Conservation (phyloP, 179 eudicot species). For the Drosera spatulata region DNA sequence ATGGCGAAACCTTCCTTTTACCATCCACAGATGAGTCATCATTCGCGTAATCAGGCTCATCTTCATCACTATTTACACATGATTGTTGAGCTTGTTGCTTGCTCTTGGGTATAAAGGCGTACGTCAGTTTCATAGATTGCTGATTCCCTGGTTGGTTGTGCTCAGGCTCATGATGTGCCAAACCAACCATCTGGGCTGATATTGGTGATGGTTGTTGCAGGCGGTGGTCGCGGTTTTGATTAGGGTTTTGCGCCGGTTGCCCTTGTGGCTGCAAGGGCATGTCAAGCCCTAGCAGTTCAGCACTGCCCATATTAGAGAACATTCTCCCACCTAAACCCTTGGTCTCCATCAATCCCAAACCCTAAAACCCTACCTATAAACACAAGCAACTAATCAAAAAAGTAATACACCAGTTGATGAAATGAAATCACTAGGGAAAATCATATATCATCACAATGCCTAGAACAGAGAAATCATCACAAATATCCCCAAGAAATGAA, state of each 20-base stretch:
- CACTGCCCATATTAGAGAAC: conserved; percentile 26
- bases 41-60: conserved; percentile 33
- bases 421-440: too few relatives aligned
- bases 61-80: conserved; percentile 48
- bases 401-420: too few relatives aligned
- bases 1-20: conserved; percentile 47
- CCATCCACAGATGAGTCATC: conserved; percentile 30
- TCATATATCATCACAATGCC: too few relatives aligned
- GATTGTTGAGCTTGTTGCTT: conserved; percentile 13
- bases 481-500: background rate
- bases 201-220: conserved; percentile 10
- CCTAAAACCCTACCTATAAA: too few relatives aligned
- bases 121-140: conserved; percentile 28
- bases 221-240: conserved; percentile 8
- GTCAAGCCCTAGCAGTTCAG: conserved; percentile 41
- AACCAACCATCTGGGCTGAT: conserved; percentile 18
- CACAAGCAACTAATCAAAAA: too few relatives aligned
- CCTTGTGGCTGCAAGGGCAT: conserved; percentile 21
- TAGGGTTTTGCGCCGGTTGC: conserved; percentile 11
- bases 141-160: conserved; percentile 24
- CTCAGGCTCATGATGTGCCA: conserved; percentile 13
- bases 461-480: too few relatives aligned
- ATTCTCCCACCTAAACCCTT: conserved; percentile 26
- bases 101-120: conserved; percentile 14
- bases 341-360: conserved; percentile 1